Evolutionary conservation across 768 basidiomycete species (phyloP).

Genomic region (Pisolithus orientalis): DNA sequence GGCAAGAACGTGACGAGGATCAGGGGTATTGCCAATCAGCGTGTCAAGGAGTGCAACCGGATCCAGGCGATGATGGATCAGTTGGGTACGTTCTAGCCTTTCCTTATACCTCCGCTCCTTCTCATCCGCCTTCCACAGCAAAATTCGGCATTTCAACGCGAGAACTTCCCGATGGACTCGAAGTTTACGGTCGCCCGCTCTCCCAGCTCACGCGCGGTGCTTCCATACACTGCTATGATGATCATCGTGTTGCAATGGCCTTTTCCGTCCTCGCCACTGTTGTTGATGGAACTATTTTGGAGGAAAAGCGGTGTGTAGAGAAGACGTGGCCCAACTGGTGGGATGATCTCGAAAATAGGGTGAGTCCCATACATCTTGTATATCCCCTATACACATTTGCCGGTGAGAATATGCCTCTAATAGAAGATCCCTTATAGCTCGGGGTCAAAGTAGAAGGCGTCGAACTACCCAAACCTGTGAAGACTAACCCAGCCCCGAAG

Average conservation of each 20-base stretch:
- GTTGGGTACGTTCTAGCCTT: constrained; percentile 50
- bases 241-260: constrained; percentile 98
- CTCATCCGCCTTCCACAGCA: constrained; percentile 36
- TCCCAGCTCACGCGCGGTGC: constrained; percentile 57
- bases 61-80: constrained; percentile 97
- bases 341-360: constrained; percentile 97
- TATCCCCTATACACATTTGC: background rate
- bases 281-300: constrained; percentile 69
- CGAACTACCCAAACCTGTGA: constrained; percentile 45
- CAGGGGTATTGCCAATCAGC: constrained; percentile 92
- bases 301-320: constrained; percentile 96
- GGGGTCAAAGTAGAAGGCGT: constrained; percentile 85
- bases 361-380: constrained; percentile 21
- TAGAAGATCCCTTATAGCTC: constrained; percentile 48
- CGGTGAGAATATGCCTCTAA: background rate
- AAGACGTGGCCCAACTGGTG: constrained; percentile 99
- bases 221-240: constrained; percentile 93
- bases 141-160: constrained; percentile 93
- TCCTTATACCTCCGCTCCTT: too few relatives aligned
- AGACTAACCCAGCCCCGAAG: constrained; percentile 32
- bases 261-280: constrained; percentile 85
- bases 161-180: constrained; percentile 89
- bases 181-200: constrained; percentile 76
- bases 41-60: constrained; percentile 97
- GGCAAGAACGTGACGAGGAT: constrained; percentile 62